Evolutionary conservation across 768 basidiomycete species (phyloP).

Genomic region (Naganishia antarctica): DNA sequence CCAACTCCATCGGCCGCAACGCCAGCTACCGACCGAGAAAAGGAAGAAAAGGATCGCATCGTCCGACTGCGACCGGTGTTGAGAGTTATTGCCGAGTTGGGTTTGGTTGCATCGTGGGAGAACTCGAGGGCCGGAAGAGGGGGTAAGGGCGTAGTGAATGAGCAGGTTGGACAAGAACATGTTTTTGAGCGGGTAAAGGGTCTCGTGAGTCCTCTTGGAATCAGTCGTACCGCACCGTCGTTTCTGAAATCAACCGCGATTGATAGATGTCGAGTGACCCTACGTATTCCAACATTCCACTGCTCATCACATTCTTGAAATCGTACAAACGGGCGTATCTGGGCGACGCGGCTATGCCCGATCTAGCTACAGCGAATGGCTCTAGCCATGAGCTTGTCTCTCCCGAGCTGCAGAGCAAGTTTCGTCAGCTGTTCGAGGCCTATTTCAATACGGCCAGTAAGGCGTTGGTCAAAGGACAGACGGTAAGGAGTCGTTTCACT

Average conservation of each 20-base stretch:
- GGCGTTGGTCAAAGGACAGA: conserved; percentile 85
- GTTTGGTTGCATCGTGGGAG: conserved; percentile 77
- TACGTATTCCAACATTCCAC: conserved; percentile 74
- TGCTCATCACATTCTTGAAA: conserved; percentile 87
- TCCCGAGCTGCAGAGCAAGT: conserved; percentile 76
- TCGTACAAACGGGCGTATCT: conserved; percentile 83
- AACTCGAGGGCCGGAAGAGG: conserved; percentile 51
- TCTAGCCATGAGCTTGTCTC: conserved; percentile 70
- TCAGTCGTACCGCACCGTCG: not conserved
- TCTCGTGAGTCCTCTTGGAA: conserved; percentile 60
- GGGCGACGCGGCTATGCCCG: conserved; percentile 52
- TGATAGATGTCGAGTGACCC: conserved; percentile 80
- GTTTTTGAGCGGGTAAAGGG: conserved; percentile 82
- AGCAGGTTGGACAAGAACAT: conserved; percentile 56
- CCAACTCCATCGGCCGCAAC: conserved; percentile 53
- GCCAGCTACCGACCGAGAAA: conserved; percentile 68
- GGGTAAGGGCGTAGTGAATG: conserved; percentile 59
- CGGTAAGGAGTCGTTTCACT: conserved; percentile 54
- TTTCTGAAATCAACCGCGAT: not conserved
- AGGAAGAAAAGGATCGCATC: conserved; percentile 77
- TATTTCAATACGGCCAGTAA: conserved; percentile 90
- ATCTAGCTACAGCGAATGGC: conserved; percentile 19
- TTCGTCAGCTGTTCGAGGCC: conserved; percentile 85
- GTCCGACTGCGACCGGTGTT: conserved; percentile 76
- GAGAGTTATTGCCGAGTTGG: conserved; percentile 82